These are phyloP conservation scores for Alternaria gaisen DNA, from an alignment of 2,329 filamentous ascomycete species.

Conservation along the genomic window DNA sequence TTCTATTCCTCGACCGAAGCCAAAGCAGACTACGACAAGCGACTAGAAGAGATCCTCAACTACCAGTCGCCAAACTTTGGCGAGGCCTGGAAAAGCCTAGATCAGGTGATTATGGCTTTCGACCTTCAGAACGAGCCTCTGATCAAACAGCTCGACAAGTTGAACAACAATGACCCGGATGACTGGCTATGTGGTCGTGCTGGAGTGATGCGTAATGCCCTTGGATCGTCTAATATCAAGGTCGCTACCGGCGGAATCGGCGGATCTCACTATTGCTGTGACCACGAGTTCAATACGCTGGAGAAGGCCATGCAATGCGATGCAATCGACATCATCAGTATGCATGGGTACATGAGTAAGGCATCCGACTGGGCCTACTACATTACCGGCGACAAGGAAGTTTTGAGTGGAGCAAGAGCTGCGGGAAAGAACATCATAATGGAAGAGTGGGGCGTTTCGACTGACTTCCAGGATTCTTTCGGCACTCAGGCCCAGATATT, in stretches of 20 bases:
- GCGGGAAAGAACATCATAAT: conserved; percentile 1
- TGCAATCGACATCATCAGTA: background rate
- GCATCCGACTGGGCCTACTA: background rate
- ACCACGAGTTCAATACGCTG: background rate
- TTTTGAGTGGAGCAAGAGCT: background rate
- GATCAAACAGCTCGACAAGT: background rate
- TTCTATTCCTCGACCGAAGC: conserved; percentile 2
- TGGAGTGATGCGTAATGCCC: background rate
- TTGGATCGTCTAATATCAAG: background rate
- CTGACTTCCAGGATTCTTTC: background rate
- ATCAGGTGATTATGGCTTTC: background rate
- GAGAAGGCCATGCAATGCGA: conserved; percentile 2
- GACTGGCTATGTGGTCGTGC: conserved; percentile 2
- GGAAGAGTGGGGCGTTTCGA: conserved; percentile 3
- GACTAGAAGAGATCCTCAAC: background rate
- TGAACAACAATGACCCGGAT: background rate
- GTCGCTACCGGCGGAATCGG: background rate
- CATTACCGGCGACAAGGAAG: background rate
- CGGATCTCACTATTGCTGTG: background rate
- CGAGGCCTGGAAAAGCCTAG: background rate
- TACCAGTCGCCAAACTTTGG: background rate
- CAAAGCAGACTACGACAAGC: conserved; percentile 7
- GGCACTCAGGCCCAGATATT: background rate
- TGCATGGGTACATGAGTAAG: conserved; percentile 1
- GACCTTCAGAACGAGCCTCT: conserved; percentile 2